Base-by-base conservation (phyloP, 164 flowering plant genomes). In the Paratinospora sagittata region DNA sequence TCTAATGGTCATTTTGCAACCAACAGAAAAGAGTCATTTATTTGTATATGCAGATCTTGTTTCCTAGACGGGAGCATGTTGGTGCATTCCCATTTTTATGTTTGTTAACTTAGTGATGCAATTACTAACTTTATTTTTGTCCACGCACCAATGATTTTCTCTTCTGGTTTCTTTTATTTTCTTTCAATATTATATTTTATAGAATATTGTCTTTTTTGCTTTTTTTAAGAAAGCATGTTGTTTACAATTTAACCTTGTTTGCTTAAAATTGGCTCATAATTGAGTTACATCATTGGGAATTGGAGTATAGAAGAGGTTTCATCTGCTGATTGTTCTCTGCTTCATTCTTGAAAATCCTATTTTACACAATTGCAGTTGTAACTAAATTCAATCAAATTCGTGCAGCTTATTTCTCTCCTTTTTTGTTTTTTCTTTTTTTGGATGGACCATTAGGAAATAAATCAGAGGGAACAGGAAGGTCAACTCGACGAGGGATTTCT, bases 401-500 rank as follows among this genome's bases (percentile, higher is more conserved):
- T 41, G 69, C 10, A 64, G n/a, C 27, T 27, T 36, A 39, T 2
- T n/a, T 30, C 30, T 60, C 3, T 73, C 37, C 21, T 43, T 60
- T 3, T 41, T 21, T 30, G 39, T 1, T 27, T 52, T n/a, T 24
- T 26, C 58, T 55, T 65, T 37, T 65, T 47, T 52, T n/a, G 21
- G 47, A 45, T 49, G 63, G 65, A 24, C 23, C 58, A 74, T 58
- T 78, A 92, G 98, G 93, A 88, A 80, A 65, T 94, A 77, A 80
- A 73, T 57, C 88, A 83, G 81, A 84, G 92, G 81, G 98, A 90
- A 80, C 81, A 79, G 77, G 93, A 94, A 82, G 98, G 97, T 72
- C 85, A 89, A 70, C 81, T 92, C 60, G 97, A 92, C 81, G 97
- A 92, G 82, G 92, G 97, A 8, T 94, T 94, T 76, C 97, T 92